These are phyloP conservation scores for Grifola frondosa DNA, from an alignment of 1,284 basidiomycete species.

Conservation along the genomic window DNA sequence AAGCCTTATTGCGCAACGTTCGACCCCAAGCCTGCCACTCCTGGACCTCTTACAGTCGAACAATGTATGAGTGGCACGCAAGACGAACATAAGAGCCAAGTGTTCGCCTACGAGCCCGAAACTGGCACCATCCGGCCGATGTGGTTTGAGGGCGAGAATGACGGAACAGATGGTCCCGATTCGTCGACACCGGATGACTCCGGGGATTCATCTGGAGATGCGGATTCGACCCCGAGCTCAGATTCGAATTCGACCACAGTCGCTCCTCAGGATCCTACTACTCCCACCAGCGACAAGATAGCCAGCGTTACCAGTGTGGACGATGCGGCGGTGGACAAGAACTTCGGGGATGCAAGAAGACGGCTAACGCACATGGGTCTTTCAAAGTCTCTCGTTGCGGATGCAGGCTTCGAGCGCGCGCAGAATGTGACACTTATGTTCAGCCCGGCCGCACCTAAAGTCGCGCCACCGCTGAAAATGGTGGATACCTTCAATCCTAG, in stretches of 20 bases:
- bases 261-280: conserved; percentile 14
- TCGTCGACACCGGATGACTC: conserved; percentile 1
- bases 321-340: conserved; percentile 14
- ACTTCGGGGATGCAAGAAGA: conserved; percentile 23
- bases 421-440: conserved; percentile 50
- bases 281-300: conserved; percentile 17
- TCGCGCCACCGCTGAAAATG: conserved; percentile 18
- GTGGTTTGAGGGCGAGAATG: conserved; percentile 38
- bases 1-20: conserved; percentile 60
- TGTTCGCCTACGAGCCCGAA: conserved; percentile 52
- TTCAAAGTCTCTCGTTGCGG: conserved; percentile 16
- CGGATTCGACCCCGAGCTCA: conserved; percentile 14
- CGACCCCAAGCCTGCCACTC: conserved; percentile 46
- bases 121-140: conserved; percentile 54
- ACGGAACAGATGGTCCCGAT: conserved; percentile 8
- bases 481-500: not conserved
- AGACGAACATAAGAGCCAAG: conserved; percentile 48
- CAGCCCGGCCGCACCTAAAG: conserved; percentile 35
- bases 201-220: conserved; percentile 6
- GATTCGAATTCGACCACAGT: conserved; percentile 5
- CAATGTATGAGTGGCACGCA: conserved; percentile 36
- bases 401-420: conserved; percentile 19
- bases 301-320: conserved; percentile 22
- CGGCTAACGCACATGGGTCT: conserved; percentile 16
- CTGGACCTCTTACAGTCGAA: conserved; percentile 50